Evolutionary conservation across 2,329 filamentous ascomycete genomes (phyloP).

Genomic region (Fusarium sp.): DNA sequence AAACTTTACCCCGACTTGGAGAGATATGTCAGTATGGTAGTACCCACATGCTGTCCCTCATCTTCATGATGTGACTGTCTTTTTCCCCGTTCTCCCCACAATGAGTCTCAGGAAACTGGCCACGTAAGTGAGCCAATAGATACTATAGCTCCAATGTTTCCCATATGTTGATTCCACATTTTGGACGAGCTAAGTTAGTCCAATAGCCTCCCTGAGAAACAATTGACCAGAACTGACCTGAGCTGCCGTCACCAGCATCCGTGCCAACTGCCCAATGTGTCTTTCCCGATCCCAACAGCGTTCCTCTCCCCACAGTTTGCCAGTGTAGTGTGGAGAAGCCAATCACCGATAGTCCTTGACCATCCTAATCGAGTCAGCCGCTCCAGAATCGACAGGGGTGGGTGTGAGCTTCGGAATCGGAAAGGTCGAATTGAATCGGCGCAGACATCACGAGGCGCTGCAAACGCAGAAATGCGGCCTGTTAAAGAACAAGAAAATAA

Average conservation of each 20-base stretch:
- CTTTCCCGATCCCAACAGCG: background rate
- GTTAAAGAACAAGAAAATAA: constrained; percentile 5
- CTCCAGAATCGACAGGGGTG: constrained; percentile 18
- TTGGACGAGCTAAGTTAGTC: constrained; percentile 1
- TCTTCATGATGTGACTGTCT: constrained; percentile 6
- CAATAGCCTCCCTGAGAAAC: constrained; percentile 2
- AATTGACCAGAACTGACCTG: constrained; percentile 24
- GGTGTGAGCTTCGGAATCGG: constrained; percentile 12
- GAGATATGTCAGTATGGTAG: background rate
- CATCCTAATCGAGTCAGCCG: constrained; percentile 39
- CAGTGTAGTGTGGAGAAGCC: constrained; percentile 45
- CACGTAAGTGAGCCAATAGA: background rate
- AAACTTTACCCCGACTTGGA: constrained; percentile 34
- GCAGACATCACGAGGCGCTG: constrained; percentile 41
- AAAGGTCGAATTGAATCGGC: constrained; percentile 30
- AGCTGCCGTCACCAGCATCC: constrained; percentile 32
- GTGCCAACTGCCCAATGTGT: constrained; percentile 1
- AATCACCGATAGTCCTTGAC: constrained; percentile 32
- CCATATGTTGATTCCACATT: background rate
- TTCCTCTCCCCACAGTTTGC: constrained; percentile 42
- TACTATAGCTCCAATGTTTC: background rate
- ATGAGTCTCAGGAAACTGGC: background rate
- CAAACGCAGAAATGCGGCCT: constrained; percentile 42
- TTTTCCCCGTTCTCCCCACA: constrained; percentile 13
- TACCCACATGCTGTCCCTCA: constrained; percentile 26